Evolutionary conservation across 2,329 filamentous ascomycete genomes (phyloP).

Genomic region (Aspergillus sp.): DNA sequence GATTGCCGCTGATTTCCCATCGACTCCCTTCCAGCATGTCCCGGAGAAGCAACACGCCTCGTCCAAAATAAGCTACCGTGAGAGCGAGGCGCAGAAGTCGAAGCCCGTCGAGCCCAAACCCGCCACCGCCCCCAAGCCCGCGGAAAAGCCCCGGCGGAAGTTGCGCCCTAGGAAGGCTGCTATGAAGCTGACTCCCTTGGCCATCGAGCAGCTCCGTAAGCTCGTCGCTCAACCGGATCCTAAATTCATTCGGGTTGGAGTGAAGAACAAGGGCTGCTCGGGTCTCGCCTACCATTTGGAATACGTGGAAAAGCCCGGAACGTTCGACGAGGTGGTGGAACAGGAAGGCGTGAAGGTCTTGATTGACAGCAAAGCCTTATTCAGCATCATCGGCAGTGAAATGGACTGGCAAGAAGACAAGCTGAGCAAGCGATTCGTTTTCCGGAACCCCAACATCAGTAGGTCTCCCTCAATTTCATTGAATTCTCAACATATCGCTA

Average conservation of each 20-base stretch:
- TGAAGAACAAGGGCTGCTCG: conserved; percentile 91
- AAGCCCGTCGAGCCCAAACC: conserved; percentile 48
- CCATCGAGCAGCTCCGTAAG: conserved; percentile 73
- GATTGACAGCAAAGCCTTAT: conserved; percentile 94
- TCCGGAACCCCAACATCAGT: conserved; percentile 98
- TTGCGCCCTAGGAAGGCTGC: conserved; percentile 84
- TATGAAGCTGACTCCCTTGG: conserved; percentile 78
- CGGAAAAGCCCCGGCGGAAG: conserved; percentile 62
- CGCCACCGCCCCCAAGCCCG: conserved; percentile 37
- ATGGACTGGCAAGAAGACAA: conserved; percentile 99
- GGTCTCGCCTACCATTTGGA: conserved; percentile 91
- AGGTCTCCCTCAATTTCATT: conserved; percentile 46
- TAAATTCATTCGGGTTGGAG: conserved; percentile 90
- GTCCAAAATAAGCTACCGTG: conserved; percentile 52
- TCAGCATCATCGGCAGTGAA: conserved; percentile 97
- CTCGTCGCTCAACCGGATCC: conserved; percentile 83
- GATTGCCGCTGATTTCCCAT: conserved; percentile 54
- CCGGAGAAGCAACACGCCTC: conserved; percentile 32
- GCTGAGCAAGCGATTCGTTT: conserved; percentile 86
- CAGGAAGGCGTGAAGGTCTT: conserved; percentile 95
- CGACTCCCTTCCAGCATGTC: conserved; percentile 36
- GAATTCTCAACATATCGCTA: conserved; percentile 15
- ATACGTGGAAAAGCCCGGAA: conserved; percentile 86
- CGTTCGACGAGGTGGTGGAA: conserved; percentile 88
- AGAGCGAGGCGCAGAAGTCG: conserved; percentile 67